Evolutionary conservation across 345 rosid genomes (phyloP), one percentile per base, ranked within the genome.

Genomic region (Trapa bicornis): DNA sequence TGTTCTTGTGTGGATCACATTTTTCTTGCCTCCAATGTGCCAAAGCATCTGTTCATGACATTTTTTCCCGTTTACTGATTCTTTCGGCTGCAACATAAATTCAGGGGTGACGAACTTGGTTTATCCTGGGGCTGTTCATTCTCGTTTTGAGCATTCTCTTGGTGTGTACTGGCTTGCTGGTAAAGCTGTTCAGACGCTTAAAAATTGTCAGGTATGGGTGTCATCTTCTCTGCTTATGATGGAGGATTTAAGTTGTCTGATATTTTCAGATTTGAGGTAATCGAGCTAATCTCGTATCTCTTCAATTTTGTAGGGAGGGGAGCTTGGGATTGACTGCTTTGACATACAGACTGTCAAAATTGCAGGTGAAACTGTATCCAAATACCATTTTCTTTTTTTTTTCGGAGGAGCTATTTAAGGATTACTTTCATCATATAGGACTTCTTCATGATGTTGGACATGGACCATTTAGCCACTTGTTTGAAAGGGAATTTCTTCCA

Each of bases 371-470:
- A 22, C 29, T 22, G 29, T 22, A 68, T 70, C 8, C 16, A 43
- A 64, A 15, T 64, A 43, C 65, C 36, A 32, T 53, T 47, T 42
- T n/a, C 70, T 53, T 47, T 15, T 68, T 66, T 39, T 17, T 71
- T 61, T 57, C 4, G 60, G 45, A 39, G n/a, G 57, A 4, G 29
- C 66, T 15, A 1, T 0, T 47, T 14, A 61, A 36, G 70, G 38
- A 52, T 62, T 14, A 43, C 33, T 48, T 12, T 58, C 53, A 66
- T 70, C 79, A n/a, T 76, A 73, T 74, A 88, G 98, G 98, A 60
- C 96, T 93, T 72, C 80, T 93, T 67, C 97, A 93, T 80, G 97
- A 93, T 78, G 81, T 89, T 70, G 98, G 97, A 64, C 96, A 93
- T 79, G 98, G 98, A 45, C 98, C 98, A 62, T 89, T 93, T 70